phyloP scores from a whole-genome alignment of 345 rosid species.

The Ceriops decandra region DNA sequence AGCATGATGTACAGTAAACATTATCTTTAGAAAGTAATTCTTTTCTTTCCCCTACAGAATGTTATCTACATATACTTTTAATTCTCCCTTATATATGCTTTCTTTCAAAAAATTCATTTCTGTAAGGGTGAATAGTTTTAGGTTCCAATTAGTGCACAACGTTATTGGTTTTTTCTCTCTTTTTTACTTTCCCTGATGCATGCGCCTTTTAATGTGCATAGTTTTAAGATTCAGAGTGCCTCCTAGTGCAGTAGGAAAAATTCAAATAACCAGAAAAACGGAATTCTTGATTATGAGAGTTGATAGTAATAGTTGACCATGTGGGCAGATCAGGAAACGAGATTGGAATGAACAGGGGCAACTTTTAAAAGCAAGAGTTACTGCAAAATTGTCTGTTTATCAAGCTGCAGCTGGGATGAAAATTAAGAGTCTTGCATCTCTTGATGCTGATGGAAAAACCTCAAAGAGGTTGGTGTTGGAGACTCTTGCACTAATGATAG shows the following conservation, averaged over 20 bases:
- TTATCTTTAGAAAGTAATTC: too few relatives aligned
- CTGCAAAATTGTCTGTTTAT: slow-evolving; percentile 75
- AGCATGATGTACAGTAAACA: too few relatives aligned
- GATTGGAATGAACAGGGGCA: slow-evolving; percentile 92
- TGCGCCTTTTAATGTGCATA: not conserved
- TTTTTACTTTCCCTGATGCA: not conserved
- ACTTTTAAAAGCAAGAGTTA: slow-evolving; percentile 72
- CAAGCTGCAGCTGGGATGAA: slow-evolving; percentile 81
- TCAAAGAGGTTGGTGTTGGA: slow-evolving; percentile 85
- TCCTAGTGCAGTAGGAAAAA: not conserved
- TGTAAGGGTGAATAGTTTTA: too few relatives aligned
- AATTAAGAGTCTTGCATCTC: slow-evolving; percentile 63
- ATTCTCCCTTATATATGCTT: too few relatives aligned
- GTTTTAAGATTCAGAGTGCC: not conserved
- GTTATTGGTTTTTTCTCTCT: too few relatives aligned
- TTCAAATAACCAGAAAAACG: not conserved
- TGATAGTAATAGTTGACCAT: slow-evolving; percentile 16
- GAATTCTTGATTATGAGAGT: not conserved
- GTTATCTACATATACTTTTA: too few relatives aligned
- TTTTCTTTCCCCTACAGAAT: too few relatives aligned
- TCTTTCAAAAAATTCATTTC: too few relatives aligned
- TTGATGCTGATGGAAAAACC: slow-evolving; percentile 81
- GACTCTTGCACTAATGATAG: slow-evolving; percentile 74
- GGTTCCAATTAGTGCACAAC: too few relatives aligned
- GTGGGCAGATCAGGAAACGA: slow-evolving; percentile 80